These are phyloP conservation scores for Mucor racemosus DNA, from an alignment of 371 early-diverging fungal species.

Conservation along the genomic window DNA sequence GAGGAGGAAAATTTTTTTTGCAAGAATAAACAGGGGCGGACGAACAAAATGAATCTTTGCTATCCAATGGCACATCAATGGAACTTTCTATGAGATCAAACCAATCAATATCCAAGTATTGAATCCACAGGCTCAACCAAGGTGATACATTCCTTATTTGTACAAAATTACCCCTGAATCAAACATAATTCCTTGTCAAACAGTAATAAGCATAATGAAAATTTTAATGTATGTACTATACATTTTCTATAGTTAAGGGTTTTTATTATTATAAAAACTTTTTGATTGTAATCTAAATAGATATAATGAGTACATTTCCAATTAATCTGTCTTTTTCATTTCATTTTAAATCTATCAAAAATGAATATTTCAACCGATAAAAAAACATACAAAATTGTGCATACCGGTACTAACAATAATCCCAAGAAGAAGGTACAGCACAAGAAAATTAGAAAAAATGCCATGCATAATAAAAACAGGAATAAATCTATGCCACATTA, in stretches of 20 bases:
- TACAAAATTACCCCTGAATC: not conserved
- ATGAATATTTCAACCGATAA: not conserved
- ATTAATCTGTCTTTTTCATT: not conserved
- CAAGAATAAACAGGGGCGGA: not conserved
- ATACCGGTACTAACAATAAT: not conserved
- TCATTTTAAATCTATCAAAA: not conserved
- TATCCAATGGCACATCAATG: not conserved
- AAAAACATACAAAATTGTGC: not conserved
- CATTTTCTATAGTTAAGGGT: not conserved
- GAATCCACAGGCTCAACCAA: no score
- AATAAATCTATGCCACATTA: not conserved
- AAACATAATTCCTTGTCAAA: not conserved
- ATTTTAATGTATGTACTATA: constrained; percentile 1
- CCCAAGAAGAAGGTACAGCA: not conserved
- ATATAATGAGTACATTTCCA: not conserved
- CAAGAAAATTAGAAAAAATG: not conserved
- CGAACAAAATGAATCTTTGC: not conserved
- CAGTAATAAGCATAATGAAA: not conserved
- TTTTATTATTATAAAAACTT: not conserved
- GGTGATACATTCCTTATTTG: not conserved
- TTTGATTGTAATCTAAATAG: not conserved
- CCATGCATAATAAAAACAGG: not conserved
- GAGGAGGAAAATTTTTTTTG: not conserved
- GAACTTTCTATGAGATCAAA: not conserved
- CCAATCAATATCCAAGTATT: not conserved